Evolutionary conservation across 345 rosid genomes (phyloP).

Genomic region (Gossypioides kirkii): DNA sequence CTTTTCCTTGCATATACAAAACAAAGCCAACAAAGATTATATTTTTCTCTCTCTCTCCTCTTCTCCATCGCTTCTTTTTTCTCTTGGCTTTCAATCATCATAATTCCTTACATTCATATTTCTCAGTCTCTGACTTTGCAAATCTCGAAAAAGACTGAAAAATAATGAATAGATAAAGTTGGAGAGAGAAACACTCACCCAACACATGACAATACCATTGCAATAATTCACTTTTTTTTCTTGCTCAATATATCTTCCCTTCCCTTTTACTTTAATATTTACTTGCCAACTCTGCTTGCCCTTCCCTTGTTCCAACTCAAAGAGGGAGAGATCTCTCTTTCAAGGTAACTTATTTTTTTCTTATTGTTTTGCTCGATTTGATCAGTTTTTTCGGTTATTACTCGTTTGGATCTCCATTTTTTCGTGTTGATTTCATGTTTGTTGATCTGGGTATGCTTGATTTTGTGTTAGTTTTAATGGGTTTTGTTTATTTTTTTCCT

Average conservation of each 20-base stretch:
- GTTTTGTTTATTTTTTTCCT: conserved; percentile 15
- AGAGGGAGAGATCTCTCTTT: conserved; percentile 16
- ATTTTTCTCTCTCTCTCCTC: neutral
- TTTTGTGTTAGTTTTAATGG: conserved; percentile 14
- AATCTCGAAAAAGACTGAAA: conserved; percentile 21
- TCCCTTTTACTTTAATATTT: neutral
- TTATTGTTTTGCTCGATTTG: neutral
- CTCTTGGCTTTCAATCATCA: conserved; percentile 12
- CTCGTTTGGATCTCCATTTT: conserved; percentile 24
- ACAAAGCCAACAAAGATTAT: neutral
- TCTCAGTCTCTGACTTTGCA: conserved; percentile 10
- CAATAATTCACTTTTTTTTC: conserved; percentile 34
- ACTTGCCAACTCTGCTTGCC: conserved; percentile 21
- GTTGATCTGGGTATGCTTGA: conserved; percentile 26
- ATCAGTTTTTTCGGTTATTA: conserved; percentile 13
- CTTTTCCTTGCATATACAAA: neutral
- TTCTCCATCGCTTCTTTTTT: neutral
- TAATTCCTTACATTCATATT: conserved; percentile 10
- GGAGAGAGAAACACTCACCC: conserved; percentile 27
- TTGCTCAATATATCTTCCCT: neutral
- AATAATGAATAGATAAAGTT: conserved; percentile 16
- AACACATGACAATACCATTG: neutral
- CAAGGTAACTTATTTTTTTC: conserved; percentile 11
- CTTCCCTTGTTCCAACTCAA: conserved; percentile 12
- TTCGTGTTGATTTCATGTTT: conserved; percentile 9